Percentiles rank a stretch among this genome's conserved stretches.
Conservation (phyloP, 257 asterid genomes). For the Capsicum baccatum region DNA sequence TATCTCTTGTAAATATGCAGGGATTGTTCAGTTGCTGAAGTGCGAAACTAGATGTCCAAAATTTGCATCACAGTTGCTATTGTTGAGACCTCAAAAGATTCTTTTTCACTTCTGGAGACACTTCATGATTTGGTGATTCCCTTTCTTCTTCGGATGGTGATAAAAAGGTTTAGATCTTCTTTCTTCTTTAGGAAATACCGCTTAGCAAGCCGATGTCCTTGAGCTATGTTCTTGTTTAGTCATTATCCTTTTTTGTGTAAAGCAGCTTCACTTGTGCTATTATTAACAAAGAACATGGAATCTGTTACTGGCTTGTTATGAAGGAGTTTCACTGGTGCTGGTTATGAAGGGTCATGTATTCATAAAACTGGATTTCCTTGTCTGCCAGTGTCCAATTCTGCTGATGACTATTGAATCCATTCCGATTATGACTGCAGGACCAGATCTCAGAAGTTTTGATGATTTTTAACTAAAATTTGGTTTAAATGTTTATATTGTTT, state of each 20-base stretch:
- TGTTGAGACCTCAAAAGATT: constrained; percentile 41
- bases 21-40: constrained; percentile 59
- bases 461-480: background rate
- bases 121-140: constrained; percentile 79
- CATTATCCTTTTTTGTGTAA: background rate
- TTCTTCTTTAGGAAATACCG: background rate
- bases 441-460: background rate
- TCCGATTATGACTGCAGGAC: background rate
- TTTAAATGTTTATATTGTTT: background rate
- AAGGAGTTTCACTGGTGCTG: background rate
- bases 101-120: constrained; percentile 39
- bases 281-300: background rate
- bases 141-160: constrained; percentile 66
- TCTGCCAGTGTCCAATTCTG: background rate
- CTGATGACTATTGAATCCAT: background rate
- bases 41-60: constrained; percentile 36
- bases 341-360: background rate
- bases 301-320: constrained; percentile 2
- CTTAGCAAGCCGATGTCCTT: constrained; percentile 18
- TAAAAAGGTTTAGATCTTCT: constrained; percentile 72
- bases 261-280: constrained; percentile 6
- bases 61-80: constrained; percentile 68
- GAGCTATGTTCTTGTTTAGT: constrained; percentile 20
- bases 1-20: constrained; percentile 50
- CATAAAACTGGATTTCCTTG: background rate